Conservation (phyloP, 306 rosid species). For the Vachellia collinsii region DNA sequence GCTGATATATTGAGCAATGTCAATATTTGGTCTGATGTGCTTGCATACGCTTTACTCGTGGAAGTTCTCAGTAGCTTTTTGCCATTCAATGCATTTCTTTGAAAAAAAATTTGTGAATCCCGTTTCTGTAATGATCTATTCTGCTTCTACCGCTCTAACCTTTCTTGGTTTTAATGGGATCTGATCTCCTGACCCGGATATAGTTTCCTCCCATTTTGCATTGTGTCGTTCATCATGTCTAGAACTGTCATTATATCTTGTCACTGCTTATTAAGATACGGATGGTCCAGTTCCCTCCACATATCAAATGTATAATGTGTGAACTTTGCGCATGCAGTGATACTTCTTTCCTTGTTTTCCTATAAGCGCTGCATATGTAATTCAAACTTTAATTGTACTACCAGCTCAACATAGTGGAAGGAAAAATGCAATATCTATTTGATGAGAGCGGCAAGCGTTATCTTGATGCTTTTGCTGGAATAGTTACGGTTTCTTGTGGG, state of each 20-base stretch:
- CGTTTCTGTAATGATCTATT: neutral
- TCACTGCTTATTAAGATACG: neutral
- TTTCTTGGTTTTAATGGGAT: neutral
- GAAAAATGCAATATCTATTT: conserved; percentile 89
- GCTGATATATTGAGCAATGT: neutral
- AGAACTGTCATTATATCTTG: neutral
- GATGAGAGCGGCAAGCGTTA: conserved; percentile 92
- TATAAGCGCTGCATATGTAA: conserved; percentile 8
- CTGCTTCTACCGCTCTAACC: neutral
- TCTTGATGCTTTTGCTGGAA: conserved; percentile 94
- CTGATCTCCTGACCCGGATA: neutral
- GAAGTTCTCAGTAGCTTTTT: neutral
- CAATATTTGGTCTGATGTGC: neutral
- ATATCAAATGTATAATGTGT: neutral
- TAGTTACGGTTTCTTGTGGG: conserved; percentile 97
- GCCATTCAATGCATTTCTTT: neutral
- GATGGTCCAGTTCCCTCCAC: neutral
- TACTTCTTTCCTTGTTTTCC: neutral
- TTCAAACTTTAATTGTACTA: conserved; percentile 23
- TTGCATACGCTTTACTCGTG: neutral
- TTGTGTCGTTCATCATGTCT: neutral
- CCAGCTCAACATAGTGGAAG: conserved; percentile 93
- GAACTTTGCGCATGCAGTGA: neutral
- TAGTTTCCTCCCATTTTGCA: neutral
- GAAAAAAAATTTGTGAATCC: neutral